Base-by-base conservation (phyloP, 768 basidiomycete genomes). In the Mycena haematopus region DNA sequence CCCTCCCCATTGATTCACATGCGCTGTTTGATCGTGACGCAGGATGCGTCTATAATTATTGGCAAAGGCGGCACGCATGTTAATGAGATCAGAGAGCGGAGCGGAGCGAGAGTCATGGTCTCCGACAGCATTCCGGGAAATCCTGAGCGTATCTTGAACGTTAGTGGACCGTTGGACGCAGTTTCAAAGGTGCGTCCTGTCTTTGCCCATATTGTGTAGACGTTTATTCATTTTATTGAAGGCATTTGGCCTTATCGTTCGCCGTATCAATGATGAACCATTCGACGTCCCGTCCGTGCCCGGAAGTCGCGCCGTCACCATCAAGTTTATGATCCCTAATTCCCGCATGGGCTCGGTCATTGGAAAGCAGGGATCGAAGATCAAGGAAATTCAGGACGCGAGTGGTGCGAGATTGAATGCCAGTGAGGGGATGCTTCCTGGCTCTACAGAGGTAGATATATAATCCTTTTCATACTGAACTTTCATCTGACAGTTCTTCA, bases 271-370 rank as follows among this genome's bases (percentile, higher is more conserved):
- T 73, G 97, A 99, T 72, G 97, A 99, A 75, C 96, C 97, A 1
- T 99, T 97, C 77, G 97, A 98, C 71, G 90, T 93, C 47, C 94
- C 97, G 22, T 99, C 96, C 36, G 93, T 99, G 6, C 97, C 97
- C 49, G 97, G 97, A 61, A 97, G 95, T 72, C 88, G 96, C 62
- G 96, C 97, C 29, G 97, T 99, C 57, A 99, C 97, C 31, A 99
- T 99, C 83, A 98, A 99, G 76, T 99, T 95, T 74, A 98, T 99
- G 91, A 97, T 99, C 60, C 96, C 96, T 66, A 98, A 99, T 77
- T 96, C 95, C 11, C 91, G 96, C 61, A 99, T 99, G 96, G 96
- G 96, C 44, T 97, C 95, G 19, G 95, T 98, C 63, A 99, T 99
- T 71, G 97, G 97, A 59, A 99, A 97, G 76, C 92, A 91, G 65